phyloP scores from a whole-genome alignment of 768 basidiomycete genomes.

The Mycena crocata region DNA sequence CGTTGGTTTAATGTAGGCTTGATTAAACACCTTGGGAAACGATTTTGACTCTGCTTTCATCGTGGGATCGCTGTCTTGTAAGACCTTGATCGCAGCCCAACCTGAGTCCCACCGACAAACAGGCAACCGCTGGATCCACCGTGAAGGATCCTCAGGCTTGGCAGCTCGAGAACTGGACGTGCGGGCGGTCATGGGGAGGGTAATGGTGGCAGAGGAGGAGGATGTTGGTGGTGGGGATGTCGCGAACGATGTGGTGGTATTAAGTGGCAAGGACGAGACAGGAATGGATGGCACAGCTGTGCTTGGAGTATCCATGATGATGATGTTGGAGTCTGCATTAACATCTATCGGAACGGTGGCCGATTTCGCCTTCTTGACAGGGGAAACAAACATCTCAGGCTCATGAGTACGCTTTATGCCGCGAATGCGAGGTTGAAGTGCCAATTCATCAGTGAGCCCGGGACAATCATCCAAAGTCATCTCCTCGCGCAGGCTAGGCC shows the following conservation, averaged over 20 bases:
- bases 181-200: not conserved
- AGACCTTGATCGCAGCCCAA: not conserved
- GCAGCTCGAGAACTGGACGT: not conserved
- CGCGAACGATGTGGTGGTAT: too few species aligned
- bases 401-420: not conserved
- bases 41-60: not conserved
- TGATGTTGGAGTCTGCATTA: not conserved
- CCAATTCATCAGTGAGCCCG: slow-evolving; percentile 4
- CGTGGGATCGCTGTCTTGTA: not conserved
- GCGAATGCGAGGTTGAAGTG: not conserved
- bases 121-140: not conserved
- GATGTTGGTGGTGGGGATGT: not conserved
- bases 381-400: not conserved
- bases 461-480: not conserved
- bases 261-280: not conserved
- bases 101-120: not conserved
- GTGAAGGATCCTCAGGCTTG: not conserved
- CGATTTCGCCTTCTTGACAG: not conserved
- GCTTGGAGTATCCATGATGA: not conserved
- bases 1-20: not conserved
- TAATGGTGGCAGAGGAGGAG: too few species aligned
- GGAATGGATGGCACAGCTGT: not conserved
- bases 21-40: slow-evolving; percentile 9
- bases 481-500: not conserved
- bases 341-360: not conserved